Conservation (phyloP, 2,329 filamentous ascomycete genomes). For the Calonectria naviculata region DNA sequence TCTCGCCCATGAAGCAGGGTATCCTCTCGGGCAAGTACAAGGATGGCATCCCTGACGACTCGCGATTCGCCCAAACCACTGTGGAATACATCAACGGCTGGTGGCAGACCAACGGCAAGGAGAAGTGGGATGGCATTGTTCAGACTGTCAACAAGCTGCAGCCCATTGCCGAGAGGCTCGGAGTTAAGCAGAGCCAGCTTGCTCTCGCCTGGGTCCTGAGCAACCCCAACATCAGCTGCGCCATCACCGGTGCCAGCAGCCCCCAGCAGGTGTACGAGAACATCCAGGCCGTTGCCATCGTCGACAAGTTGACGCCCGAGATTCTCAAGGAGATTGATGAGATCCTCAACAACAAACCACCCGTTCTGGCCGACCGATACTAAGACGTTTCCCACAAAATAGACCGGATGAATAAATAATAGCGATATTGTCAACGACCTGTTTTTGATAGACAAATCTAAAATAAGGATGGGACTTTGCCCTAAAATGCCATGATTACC, state of each 20-base stretch:
- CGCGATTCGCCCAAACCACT: slow-evolving; percentile 66
- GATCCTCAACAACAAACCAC: slow-evolving; percentile 69
- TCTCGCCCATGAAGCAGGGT: slow-evolving; percentile 67
- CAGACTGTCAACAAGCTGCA: slow-evolving; percentile 69
- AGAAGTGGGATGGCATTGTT: slow-evolving; percentile 66
- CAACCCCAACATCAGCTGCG: slow-evolving; percentile 70
- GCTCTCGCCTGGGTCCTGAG: slow-evolving; percentile 72
- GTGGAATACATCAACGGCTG: slow-evolving; percentile 67
- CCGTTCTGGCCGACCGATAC: slow-evolving; percentile 50
- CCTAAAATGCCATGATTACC: too few species aligned
- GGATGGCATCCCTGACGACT: slow-evolving; percentile 68
- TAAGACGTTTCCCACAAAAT: slow-evolving; percentile 23
- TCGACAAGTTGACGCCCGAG: slow-evolving; percentile 68
- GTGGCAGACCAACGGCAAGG: slow-evolving; percentile 62
- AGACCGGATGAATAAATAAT: background rate
- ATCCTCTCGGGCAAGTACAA: slow-evolving; percentile 77
- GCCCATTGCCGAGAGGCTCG: slow-evolving; percentile 73
- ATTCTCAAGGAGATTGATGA: slow-evolving; percentile 70
- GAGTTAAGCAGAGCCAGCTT: slow-evolving; percentile 65
- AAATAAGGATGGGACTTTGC: too few species aligned
- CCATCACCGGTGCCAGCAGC: slow-evolving; percentile 70
- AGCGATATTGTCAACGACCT: slow-evolving; percentile 32
- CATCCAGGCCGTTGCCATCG: slow-evolving; percentile 60
- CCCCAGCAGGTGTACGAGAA: slow-evolving; percentile 71
- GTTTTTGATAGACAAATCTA: background rate